Evolutionary conservation across 768 basidiomycete species (phyloP).

Genomic region (Phanerochaete carnosa): DNA sequence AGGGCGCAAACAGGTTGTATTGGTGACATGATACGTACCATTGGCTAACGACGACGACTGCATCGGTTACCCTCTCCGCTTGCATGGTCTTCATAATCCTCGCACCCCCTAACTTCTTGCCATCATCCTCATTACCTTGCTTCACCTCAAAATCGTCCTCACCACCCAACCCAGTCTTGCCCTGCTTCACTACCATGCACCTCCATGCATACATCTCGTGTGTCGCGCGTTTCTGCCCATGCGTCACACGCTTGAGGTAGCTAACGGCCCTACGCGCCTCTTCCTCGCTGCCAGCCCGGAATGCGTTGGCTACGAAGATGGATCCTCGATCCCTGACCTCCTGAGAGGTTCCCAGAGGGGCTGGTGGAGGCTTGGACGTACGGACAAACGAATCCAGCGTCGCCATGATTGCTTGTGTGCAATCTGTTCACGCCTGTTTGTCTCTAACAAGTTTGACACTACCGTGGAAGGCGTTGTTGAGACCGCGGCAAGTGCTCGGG

Average conservation of each 20-base stretch:
- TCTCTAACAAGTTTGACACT: too few species aligned
- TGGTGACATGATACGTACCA: conserved; percentile 45
- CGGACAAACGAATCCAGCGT: conserved; percentile 55
- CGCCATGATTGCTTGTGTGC: conserved; percentile 15
- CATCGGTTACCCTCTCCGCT: conserved; percentile 67
- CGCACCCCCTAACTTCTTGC: conserved; percentile 68
- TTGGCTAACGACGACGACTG: conserved; percentile 74
- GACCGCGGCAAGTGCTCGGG: too few species aligned
- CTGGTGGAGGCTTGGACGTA: conserved; percentile 40
- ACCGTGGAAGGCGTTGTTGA: too few species aligned
- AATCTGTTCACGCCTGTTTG: background rate
- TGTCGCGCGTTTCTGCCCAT: conserved; percentile 54
- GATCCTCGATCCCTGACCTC: conserved; percentile 77
- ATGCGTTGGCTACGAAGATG: conserved; percentile 65
- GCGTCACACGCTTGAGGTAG: conserved; percentile 55
- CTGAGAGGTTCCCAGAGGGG: conserved; percentile 55
- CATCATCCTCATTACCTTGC: conserved; percentile 69
- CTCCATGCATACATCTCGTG: conserved; percentile 81
- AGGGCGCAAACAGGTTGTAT: background rate
- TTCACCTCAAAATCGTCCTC: conserved; percentile 74
- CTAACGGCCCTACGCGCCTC: conserved; percentile 49
- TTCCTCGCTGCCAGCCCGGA: conserved; percentile 46
- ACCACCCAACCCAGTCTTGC: conserved; percentile 61
- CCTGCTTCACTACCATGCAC: conserved; percentile 67
- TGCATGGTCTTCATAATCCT: conserved; percentile 67